Base-by-base conservation (phyloP, 495 filamentous ascomycete species). In the Articulospora tetracladia region DNA sequence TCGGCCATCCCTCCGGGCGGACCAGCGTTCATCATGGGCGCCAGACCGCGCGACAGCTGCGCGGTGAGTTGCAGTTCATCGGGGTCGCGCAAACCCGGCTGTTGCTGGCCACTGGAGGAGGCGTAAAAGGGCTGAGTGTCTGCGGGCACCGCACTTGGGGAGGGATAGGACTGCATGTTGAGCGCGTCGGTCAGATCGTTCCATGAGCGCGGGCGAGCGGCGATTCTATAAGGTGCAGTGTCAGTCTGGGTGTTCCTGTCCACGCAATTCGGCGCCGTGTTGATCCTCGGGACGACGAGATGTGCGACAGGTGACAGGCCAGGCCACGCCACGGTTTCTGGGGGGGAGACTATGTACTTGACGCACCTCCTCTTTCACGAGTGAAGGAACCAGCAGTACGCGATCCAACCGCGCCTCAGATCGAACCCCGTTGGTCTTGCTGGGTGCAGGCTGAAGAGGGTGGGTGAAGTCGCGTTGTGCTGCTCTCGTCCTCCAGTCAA, bases 1-100 rank as follows among this genome's bases (percentile, higher is more conserved):
- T 60, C 61, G 2, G 58, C 17, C 49, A 61, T 57, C 13, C n/a
- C 23, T 34, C 51, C 62, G 20, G 55, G 46, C 3, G 56, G 44
- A 15, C 39, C 56, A 1, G 39, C 22, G 57, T 58, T 60, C 58
- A 64, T 66, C 24, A 55, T 64, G 8, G 67, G 61, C 32, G 60
- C 61, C 24, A 66, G 58, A 54, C 68, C 76, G 53, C 77, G 77
- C 44, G 76, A 77, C 46, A 82, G 63, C 65, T 82, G 80, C 30
- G 79, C 80, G 3, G 79, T 76, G 2, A 83, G 68, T 55, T 78
- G 78, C 23, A 81, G 72, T 59, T 81, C 79, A 54, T 79, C 78
- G 19, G 68, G 67, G 57, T 70, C 77, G 10, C 70, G 68, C 25
- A 76, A 66, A 1, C 68, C 63, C 3, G 72, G 61, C 17, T 66